A percentile compares a stretch with the other conserved stretches of the same genome.
These are phyloP conservation scores for Wallemia ichthyophaga DNA, from an alignment of 1,284 basidiomycete species.

Conservation along the genomic window DNA sequence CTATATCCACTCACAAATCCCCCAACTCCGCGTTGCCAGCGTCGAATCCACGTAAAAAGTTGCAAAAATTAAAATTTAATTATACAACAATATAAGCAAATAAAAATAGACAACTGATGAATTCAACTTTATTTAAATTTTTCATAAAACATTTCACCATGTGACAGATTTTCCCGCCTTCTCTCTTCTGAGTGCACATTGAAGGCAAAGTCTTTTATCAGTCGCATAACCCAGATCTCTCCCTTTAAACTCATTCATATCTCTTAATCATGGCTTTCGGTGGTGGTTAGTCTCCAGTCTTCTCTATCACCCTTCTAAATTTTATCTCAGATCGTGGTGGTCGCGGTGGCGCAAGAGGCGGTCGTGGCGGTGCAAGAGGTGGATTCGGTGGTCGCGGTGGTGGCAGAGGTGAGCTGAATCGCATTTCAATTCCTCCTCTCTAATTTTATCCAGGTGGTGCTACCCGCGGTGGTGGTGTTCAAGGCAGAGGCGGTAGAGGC, in stretches of 20 bases:
- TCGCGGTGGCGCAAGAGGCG: constrained; percentile 12
- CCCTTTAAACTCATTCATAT: too few species aligned
- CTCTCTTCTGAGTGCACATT: background rate
- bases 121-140: too few species aligned
- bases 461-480: constrained; percentile 6
- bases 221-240: too few species aligned
- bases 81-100: too few species aligned
- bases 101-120: too few species aligned
- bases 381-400: constrained; percentile 8
- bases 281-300: background rate
- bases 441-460: background rate
- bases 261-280: background rate
- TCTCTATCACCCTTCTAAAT: background rate
- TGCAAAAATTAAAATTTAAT: too few species aligned
- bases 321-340: constrained; percentile 8
- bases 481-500: constrained; percentile 9
- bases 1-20: too few species aligned
- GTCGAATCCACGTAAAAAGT: too few species aligned
- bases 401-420: constrained; percentile 10
- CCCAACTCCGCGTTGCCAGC: too few species aligned
- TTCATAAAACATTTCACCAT: too few species aligned
- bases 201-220: background rate
- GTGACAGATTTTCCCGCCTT: too few species aligned
- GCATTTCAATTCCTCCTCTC: background rate
- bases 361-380: constrained; percentile 6